A percentile compares a stretch with the other conserved stretches of the same genome.
phyloP scores from a whole-genome alignment of 2,329 filamentous ascomycete genomes.

The Xenosphaeropsis pyriputrescens region DNA sequence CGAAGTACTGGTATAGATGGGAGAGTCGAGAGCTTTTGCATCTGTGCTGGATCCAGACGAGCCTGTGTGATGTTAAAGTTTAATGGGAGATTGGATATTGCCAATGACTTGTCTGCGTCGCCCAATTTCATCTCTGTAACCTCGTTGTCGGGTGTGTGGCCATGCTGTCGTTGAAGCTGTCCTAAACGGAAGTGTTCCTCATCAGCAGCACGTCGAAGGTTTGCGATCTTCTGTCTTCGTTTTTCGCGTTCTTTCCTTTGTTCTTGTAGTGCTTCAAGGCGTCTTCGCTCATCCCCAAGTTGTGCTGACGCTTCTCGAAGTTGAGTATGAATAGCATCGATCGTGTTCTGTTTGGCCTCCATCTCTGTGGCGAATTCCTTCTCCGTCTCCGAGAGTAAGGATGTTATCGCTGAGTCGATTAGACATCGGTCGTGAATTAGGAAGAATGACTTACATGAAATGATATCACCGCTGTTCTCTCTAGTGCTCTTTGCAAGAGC shows the following conservation, averaged over 20 bases:
- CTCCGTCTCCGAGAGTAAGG: slow-evolving; percentile 66
- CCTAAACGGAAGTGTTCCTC: slow-evolving; percentile 46
- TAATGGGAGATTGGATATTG: slow-evolving; percentile 11
- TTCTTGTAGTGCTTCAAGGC: slow-evolving; percentile 54
- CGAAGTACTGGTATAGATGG: slow-evolving; percentile 47
- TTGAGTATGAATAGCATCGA: slow-evolving; percentile 68
- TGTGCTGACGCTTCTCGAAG: slow-evolving; percentile 70
- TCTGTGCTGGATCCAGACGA: slow-evolving; percentile 21
- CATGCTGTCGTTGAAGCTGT: slow-evolving; percentile 29
- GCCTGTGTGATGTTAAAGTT: slow-evolving; percentile 10
- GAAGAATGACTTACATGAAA: slow-evolving; percentile 47
- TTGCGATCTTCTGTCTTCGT: slow-evolving; percentile 57
- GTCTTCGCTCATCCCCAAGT: slow-evolving; percentile 62
- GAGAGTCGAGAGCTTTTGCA: slow-evolving; percentile 24
- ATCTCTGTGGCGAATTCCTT: slow-evolving; percentile 69
- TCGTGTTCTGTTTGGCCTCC: slow-evolving; percentile 66
- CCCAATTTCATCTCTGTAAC: slow-evolving; percentile 27
- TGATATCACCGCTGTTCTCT: slow-evolving; percentile 67
- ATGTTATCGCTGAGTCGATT: slow-evolving; percentile 55
- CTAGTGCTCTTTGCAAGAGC: slow-evolving; percentile 37
- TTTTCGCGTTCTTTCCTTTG: slow-evolving; percentile 48
- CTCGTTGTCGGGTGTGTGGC: slow-evolving; percentile 34
- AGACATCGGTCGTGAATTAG: slow-evolving; percentile 3
- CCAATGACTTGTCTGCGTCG: slow-evolving; percentile 18
- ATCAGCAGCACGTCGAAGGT: slow-evolving; percentile 60